phyloP scores from a whole-genome alignment of 495 filamentous ascomycete species.

The Aspergillus egyptiacus region DNA sequence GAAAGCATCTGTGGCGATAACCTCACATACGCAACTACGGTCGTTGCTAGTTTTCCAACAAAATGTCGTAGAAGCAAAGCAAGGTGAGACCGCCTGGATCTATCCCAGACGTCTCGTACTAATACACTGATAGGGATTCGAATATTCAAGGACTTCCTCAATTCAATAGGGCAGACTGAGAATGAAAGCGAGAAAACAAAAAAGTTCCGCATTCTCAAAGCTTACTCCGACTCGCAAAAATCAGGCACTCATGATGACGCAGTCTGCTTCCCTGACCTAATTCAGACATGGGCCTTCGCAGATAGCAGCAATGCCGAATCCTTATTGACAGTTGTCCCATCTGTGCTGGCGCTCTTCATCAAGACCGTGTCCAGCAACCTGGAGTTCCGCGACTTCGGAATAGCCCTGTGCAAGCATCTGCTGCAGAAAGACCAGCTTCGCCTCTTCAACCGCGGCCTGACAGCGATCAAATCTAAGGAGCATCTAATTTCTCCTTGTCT shows the following conservation, averaged over 20 bases:
- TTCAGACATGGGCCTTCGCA: constrained; percentile 74
- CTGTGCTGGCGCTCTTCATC: constrained; percentile 69
- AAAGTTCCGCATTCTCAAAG: constrained; percentile 57
- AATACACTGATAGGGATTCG: constrained; percentile 51
- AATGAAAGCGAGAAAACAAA: constrained; percentile 43
- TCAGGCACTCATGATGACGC: constrained; percentile 50
- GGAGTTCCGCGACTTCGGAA: constrained; percentile 64
- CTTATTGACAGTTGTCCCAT: constrained; percentile 66
- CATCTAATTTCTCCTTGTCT: constrained; percentile 80
- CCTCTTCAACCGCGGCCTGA: constrained; percentile 64
- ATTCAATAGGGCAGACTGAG: constrained; percentile 51
- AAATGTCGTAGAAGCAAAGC: constrained; percentile 52
- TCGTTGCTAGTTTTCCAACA: constrained; percentile 62
- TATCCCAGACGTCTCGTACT: neutral
- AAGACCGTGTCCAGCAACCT: constrained; percentile 63
- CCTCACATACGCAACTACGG: constrained; percentile 53
- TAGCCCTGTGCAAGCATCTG: constrained; percentile 65
- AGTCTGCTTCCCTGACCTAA: constrained; percentile 63
- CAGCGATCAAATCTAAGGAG: constrained; percentile 67
- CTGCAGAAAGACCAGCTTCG: constrained; percentile 67
- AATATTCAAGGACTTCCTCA: constrained; percentile 71
- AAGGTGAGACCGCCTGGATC: constrained; percentile 45
- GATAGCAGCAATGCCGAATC: constrained; percentile 65
- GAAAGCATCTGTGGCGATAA: constrained; percentile 42
- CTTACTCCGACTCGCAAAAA: constrained; percentile 65